A percentile compares a stretch with the other conserved stretches of the same genome.
phyloP scores from a whole-genome alignment of 179 eudicot genomes.

The Gypsophila paniculata region DNA sequence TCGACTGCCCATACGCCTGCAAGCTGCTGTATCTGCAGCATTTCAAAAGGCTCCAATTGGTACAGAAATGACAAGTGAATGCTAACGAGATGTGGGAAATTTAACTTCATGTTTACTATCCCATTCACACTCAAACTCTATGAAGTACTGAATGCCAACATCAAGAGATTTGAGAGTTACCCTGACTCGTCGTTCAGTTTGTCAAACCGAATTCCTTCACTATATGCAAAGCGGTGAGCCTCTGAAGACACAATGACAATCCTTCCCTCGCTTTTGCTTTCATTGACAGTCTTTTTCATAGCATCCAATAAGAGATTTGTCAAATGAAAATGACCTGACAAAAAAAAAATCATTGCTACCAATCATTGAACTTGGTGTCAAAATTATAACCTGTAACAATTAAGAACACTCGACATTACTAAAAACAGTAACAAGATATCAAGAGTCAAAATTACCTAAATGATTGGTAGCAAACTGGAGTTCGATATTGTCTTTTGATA shows the following conservation, averaged over 20 bases:
- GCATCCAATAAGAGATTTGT: conserved; percentile 63
- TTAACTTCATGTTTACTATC: background rate
- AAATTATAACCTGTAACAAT: background rate
- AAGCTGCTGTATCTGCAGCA: conserved; percentile 51
- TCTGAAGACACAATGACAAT: conserved; percentile 76
- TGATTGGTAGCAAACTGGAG: conserved; percentile 89
- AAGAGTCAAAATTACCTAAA: conserved; percentile 41
- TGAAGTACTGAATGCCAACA: background rate
- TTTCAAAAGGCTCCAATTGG: conserved; percentile 1
- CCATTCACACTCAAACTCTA: background rate
- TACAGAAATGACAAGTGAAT: background rate
- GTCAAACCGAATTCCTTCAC: conserved; percentile 70
- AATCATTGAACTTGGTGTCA: background rate
- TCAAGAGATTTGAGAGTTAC: conserved; percentile 33
- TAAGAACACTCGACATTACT: background rate
- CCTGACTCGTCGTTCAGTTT: conserved; percentile 51
- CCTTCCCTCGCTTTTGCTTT: conserved; percentile 66
- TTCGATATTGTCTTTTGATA: conserved; percentile 72
- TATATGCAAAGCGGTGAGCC: conserved; percentile 54
- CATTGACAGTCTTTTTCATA: conserved; percentile 58
- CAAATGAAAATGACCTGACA: conserved; percentile 78
- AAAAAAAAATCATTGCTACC: background rate
- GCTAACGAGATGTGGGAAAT: background rate
- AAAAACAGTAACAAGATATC: background rate
- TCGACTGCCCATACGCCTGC: conserved; percentile 77